A percentile compares a stretch with the other conserved stretches of the same genome.
Evolutionary conservation across 495 filamentous ascomycete species (phyloP).

Genomic region (Daldinia bambusicola): DNA sequence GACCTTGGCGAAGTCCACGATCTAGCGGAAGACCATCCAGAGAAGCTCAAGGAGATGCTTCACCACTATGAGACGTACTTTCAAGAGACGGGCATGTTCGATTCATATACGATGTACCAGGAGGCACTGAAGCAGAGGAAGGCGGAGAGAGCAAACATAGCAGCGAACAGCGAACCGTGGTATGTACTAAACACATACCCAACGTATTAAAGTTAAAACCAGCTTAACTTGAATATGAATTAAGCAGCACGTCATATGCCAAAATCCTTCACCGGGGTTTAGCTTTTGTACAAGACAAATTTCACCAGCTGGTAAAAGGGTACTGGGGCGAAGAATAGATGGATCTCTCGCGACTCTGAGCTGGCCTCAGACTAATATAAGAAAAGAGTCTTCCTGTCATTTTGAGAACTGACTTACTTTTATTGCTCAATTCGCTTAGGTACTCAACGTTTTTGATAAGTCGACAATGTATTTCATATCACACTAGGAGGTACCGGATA

Average conservation of each 20-base stretch:
- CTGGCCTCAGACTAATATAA: background rate
- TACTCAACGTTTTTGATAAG: background rate
- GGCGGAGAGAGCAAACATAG: conserved; percentile 2
- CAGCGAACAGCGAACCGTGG: conserved; percentile 2
- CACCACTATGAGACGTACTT: conserved; percentile 56
- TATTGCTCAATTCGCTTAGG: background rate
- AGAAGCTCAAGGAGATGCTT: conserved; percentile 48
- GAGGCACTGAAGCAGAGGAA: conserved; percentile 38
- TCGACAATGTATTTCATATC: too few species aligned
- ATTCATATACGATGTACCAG: conserved; percentile 40
- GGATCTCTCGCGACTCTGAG: background rate
- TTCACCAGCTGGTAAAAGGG: conserved; percentile 21
- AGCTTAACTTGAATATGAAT: conserved; percentile 1
- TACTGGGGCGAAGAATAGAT: conserved; percentile 23
- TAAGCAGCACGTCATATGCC: conserved; percentile 10
- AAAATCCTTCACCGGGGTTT: conserved; percentile 18
- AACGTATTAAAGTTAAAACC: background rate
- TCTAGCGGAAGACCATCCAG: conserved; percentile 40
- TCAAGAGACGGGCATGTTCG: conserved; percentile 65
- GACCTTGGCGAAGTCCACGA: conserved; percentile 55
- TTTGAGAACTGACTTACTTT: background rate
- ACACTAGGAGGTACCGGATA: too few species aligned
- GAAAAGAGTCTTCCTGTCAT: background rate
- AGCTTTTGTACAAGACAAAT: conserved; percentile 17
- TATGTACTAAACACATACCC: conserved; percentile 12